Percentiles rank a stretch among this genome's conserved stretches.
These are phyloP conservation scores for Phaeotremella skinneri DNA, from an alignment of 768 basidiomycete genomes.

Conservation along the genomic window DNA sequence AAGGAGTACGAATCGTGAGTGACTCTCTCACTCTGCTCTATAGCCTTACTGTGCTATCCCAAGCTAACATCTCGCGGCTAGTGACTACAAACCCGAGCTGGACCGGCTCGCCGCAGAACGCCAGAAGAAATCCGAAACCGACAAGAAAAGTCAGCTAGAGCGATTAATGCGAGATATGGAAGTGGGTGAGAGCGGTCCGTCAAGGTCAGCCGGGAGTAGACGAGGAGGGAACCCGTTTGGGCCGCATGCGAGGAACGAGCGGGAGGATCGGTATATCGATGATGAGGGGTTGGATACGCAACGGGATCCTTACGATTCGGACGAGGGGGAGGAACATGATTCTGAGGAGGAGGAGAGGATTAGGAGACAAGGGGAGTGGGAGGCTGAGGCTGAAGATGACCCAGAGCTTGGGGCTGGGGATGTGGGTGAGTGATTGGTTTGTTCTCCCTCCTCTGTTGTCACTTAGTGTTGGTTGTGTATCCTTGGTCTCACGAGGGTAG, in stretches of 20 bases:
- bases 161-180: slow-evolving; percentile 52
- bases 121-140: slow-evolving; percentile 42
- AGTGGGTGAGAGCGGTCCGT: slow-evolving; percentile 13
- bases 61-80: too few species aligned
- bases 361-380: slow-evolving; percentile 36
- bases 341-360: slow-evolving; percentile 39
- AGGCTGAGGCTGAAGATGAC: slow-evolving; percentile 37
- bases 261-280: slow-evolving; percentile 47
- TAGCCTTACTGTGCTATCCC: background rate
- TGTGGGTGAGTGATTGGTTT: slow-evolving; percentile 34
- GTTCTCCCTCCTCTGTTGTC: too few species aligned
- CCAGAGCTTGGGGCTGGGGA: slow-evolving; percentile 35
- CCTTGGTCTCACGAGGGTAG: too few species aligned
- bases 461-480: too few species aligned
- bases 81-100: slow-evolving; percentile 89
- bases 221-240: slow-evolving; percentile 48
- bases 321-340: slow-evolving; percentile 30
- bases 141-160: slow-evolving; percentile 49
- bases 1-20: slow-evolving; percentile 83
- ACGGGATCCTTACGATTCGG: background rate
- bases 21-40: background rate
- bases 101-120: slow-evolving; percentile 59
- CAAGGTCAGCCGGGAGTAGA: slow-evolving; percentile 2
- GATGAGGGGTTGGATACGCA: slow-evolving; percentile 20
- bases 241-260: slow-evolving; percentile 46